Evolutionary conservation across 352 stramenopile genomes (phyloP).

Genomic region (Globisporangium camurandrum): DNA sequence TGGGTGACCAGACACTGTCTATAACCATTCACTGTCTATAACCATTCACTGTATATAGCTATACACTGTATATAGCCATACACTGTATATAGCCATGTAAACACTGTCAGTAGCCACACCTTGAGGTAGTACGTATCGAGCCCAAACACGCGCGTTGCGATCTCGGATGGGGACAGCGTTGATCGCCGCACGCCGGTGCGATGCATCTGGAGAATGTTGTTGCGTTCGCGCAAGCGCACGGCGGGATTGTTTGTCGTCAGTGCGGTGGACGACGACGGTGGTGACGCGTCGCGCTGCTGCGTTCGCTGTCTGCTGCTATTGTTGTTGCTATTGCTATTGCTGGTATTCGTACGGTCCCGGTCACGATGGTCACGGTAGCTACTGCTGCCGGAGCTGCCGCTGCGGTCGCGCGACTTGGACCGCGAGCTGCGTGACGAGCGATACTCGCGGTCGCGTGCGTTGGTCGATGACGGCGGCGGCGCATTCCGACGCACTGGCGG

Average conservation of each 20-base stretch:
- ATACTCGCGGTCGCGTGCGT: conserved; percentile 7
- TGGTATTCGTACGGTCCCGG: conserved; percentile 2
- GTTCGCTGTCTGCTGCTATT: no score
- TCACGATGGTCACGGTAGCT: conserved; percentile 8
- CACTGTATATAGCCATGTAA: no score
- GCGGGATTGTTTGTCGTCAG: conserved; percentile 43
- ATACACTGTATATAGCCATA: no score
- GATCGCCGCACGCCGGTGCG: conserved; percentile 36
- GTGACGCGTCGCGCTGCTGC: conserved; percentile 36
- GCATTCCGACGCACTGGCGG: conserved; percentile 42
- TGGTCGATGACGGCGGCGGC: no score
- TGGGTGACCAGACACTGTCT: no score
- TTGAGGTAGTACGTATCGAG: conserved; percentile 71
- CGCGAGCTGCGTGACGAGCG: conserved; percentile 1
- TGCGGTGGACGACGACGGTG: no score
- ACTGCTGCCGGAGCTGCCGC: conserved; percentile 2
- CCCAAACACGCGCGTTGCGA: conserved; percentile 48
- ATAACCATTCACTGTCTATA: no score
- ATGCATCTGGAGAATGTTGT: conserved; percentile 76
- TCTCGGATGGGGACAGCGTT: conserved; percentile 39
- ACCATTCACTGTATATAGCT: no score
- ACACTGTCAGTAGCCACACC: no score
- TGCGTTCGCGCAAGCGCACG: conserved; percentile 50
- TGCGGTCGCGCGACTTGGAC: conserved; percentile 1
- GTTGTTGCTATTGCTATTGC: conserved; percentile 2